Evolutionary conservation across 176 grass and related monocot species (phyloP).

Genomic region (Rhynchospora pubera): DNA sequence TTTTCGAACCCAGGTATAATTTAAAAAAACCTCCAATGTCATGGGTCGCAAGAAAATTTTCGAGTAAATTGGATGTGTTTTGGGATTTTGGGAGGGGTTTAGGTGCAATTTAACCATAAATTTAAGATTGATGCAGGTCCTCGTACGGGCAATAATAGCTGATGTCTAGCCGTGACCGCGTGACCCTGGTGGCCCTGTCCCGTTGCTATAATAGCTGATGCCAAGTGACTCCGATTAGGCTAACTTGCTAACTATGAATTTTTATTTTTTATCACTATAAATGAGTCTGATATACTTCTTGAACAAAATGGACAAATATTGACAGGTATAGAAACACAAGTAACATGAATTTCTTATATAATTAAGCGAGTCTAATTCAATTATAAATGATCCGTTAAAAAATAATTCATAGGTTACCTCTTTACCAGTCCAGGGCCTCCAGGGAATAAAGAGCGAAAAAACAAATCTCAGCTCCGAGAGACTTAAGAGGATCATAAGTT

Average conservation of each 20-base stretch:
- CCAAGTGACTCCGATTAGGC: background rate
- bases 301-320: background rate
- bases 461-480: background rate
- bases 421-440: background rate
- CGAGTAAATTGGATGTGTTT: background rate
- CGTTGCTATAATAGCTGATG: background rate
- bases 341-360: background rate
- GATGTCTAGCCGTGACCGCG: background rate
- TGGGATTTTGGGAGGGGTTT: background rate
- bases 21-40: too few relatives aligned
- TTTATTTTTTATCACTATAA: too few relatives aligned
- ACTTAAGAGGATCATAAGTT: background rate
- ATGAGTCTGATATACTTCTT: too few relatives aligned
- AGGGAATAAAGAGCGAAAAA: too few relatives aligned
- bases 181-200: background rate
- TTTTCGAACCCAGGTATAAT: too few relatives aligned
- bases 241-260: background rate
- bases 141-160: background rate
- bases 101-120: background rate
- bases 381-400: background rate
- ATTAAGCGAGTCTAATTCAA: background rate
- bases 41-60: too few relatives aligned
- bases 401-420: background rate
- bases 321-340: background rate
- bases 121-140: background rate